Percentiles rank a stretch among this genome's conserved stretches.
These are phyloP conservation scores for Poa annua DNA, from an alignment of 176 grass and related monocot genomes.

Conservation along the genomic window DNA sequence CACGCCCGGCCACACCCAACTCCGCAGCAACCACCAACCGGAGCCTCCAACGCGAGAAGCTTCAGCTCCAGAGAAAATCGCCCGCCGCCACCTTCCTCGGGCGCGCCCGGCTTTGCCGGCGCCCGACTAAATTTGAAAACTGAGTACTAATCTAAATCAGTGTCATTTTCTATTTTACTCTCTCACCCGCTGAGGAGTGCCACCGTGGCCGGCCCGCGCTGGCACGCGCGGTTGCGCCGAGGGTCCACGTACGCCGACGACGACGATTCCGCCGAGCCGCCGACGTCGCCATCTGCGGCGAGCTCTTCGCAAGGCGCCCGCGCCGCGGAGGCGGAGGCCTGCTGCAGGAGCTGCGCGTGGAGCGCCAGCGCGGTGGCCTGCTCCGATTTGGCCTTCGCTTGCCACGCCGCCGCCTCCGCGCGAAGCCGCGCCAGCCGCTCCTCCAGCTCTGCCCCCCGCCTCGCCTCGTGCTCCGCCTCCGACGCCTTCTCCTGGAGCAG, in stretches of 20 bases:
- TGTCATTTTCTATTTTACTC: too few relatives aligned
- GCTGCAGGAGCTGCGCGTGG: constrained; percentile 87
- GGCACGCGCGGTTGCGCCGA: constrained; percentile 54
- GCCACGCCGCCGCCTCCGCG: constrained; percentile 74
- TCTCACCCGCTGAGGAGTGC: too few relatives aligned
- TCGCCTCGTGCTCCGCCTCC: constrained; percentile 57
- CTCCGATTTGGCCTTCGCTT: constrained; percentile 70
- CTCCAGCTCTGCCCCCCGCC: constrained; percentile 63
- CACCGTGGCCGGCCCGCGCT: constrained; percentile 48
- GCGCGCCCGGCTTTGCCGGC: too few relatives aligned
- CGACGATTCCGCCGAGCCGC: constrained; percentile 45
- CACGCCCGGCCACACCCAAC: too few relatives aligned
- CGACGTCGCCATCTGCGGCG: constrained; percentile 13
- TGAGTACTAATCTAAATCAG: too few relatives aligned
- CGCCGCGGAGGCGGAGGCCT: constrained; percentile 47
- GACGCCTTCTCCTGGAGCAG: constrained; percentile 62
- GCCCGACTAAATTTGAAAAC: too few relatives aligned
- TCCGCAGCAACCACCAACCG: too few relatives aligned
- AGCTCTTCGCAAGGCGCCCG: constrained; percentile 35
- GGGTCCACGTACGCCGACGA: constrained; percentile 69
- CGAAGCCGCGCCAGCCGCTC: constrained; percentile 61
- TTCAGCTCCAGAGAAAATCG: too few relatives aligned
- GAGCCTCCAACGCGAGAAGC: too few relatives aligned
- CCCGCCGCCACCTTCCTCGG: too few relatives aligned
- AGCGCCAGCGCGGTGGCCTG: constrained; percentile 61